Base-by-base conservation (phyloP, 352 stramenopile species). In the Pythium monospermum region DNA sequence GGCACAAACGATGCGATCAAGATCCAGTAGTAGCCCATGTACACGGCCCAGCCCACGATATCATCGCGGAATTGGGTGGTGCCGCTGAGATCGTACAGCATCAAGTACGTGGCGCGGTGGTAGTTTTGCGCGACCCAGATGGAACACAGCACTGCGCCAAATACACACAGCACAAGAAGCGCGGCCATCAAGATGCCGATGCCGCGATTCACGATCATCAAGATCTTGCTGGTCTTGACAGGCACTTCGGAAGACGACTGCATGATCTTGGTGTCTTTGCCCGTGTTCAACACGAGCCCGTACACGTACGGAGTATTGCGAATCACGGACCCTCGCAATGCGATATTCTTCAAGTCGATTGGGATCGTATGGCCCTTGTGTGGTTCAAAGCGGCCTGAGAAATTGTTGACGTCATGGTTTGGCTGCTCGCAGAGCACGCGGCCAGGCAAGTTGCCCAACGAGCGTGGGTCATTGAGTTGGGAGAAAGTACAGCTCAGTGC, bases 361-460 rank as follows among this genome's bases (percentile, higher is more conserved):
- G 82, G 84, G 41, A 95, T 90, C 7, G 80, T 83, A 32, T 87
- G 78, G 13, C 73, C 82, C n/a, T 71, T 69, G 19, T 85, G 69
- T 3, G 79, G 77, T 47, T 91, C 80, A 27, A 83, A 92, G 4
- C 83, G 68, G 1, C 83, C 85, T 0, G 76, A 85, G 35, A 95
- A 96, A 27, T 64, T 77, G 64, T 96, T 92, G 39, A 96, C 83
- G 46, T 94, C 79, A 52, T 91, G 83, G 52, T 96, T 95, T 12
- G 87, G 87, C 33, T 72, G 69, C 59, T 95, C 83, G 31, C 64
- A 89, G 26, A 85, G 69, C 16, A 96, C 71, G 3, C 66, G 64
- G 3, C 79, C 83, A 6, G 73, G 77, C 35, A 95, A 51, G 16
- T 91, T 67, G 3, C 68, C 81, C 11, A 94, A 62, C 2, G 69